A percentile compares a stretch with the other conserved stretches of the same genome.
Evolutionary conservation across 208 protist species (phyloP).

Genomic region (Leishmania aethiopica): DNA sequence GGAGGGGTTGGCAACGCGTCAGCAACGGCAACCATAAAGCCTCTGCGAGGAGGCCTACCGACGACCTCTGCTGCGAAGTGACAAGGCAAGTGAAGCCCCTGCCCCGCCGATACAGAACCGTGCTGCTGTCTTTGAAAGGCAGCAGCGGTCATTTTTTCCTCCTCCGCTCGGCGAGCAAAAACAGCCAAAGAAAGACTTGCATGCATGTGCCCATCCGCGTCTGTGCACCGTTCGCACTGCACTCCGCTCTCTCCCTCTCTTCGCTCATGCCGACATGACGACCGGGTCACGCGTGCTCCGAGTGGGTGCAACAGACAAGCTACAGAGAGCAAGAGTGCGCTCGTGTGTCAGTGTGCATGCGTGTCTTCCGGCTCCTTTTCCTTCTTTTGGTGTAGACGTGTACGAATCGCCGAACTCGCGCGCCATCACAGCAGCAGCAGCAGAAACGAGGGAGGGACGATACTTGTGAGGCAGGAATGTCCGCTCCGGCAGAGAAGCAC

Average conservation of each 20-base stretch:
- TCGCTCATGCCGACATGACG: neutral
- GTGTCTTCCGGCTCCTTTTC: neutral
- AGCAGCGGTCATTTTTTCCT: neutral
- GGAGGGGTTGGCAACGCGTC: neutral
- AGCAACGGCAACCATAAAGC: neutral
- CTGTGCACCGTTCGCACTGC: neutral
- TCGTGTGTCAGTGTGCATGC: neutral
- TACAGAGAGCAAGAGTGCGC: neutral
- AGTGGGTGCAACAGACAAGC: neutral
- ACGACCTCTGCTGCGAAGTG: neutral
- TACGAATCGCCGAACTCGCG: neutral
- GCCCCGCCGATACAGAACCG: neutral
- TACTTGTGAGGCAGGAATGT: conserved; percentile 5
- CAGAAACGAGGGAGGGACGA: neutral
- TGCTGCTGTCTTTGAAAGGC: neutral
- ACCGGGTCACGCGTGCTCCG: neutral
- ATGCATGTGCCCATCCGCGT: too few species aligned
- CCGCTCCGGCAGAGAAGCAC: neutral
- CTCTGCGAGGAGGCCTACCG: neutral
- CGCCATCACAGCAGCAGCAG: neutral
- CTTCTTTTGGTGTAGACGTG: neutral
- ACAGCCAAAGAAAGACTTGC: neutral
- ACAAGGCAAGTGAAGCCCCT: neutral
- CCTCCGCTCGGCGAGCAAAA: neutral
- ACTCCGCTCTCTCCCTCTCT: neutral